Evolutionary conservation across 1,139 yeast genomes (phyloP), one percentile per base, ranked within the genome.

Genomic region (Blastobotrys proliferans): DNA sequence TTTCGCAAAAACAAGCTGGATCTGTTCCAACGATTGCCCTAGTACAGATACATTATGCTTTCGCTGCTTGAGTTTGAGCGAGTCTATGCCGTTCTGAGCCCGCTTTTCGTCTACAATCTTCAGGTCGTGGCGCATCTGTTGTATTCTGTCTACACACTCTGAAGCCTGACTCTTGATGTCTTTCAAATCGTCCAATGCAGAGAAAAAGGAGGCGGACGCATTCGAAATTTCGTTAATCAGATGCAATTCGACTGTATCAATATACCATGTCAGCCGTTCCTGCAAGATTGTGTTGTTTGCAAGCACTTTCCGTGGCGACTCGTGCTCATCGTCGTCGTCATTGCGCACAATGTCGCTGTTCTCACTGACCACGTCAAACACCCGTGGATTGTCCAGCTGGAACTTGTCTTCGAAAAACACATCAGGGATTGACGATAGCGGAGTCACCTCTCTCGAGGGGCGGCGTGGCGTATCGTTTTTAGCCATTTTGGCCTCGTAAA

Each of bases 321-420:
- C n/a, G n/a, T n/a, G n/a, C 11, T 47, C 49, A 21, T 37, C 32
- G 13, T 50, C 42, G 11, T 31, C 43, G 14, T 37, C 48, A 21
- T 42, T 34, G 19, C 44, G 47, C 13, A 49, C 44, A 20, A 77
- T 66, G 11, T 70, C 67, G 3, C 76, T 61, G 39, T 74, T 72
- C 43, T 78, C 85, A 27, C 84, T 73, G 1, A 90, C 95, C 46
- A 76, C 70, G 48, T 79, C 79, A 63, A 92, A 92, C 1, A 82
- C 73, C 46, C 96, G 71, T 3, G 97, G 97, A 59, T 94, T 88
- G 57, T 92, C 97, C 31, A 92, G 70, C 51, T 87, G 73, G 63
- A 92, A 92, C 40, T 81, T 75, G 13, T 33, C 26, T 30, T 75
- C 77, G 48, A 82, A 78, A 56, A 77, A 94, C 1, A 86, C 77